Percentiles rank a stretch among this genome's conserved stretches.
phyloP scores from a whole-genome alignment of 2,329 filamentous ascomycete species.

The Aspergillus pseudoterreus region DNA sequence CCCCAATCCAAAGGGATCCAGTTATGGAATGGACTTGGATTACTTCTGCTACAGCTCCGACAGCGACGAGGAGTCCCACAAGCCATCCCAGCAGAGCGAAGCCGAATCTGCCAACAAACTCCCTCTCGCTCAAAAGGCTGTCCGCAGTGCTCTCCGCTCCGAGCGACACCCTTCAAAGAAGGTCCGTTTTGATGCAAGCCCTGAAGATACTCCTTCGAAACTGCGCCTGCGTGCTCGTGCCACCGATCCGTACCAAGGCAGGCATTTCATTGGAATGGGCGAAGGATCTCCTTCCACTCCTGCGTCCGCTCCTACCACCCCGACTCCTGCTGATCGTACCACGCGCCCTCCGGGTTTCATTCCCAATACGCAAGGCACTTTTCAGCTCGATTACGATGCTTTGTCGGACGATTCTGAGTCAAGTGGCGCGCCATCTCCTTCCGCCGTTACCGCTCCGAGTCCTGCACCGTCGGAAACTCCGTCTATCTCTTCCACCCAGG shows the following conservation, averaged over 20 bases:
- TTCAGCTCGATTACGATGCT: slow-evolving; percentile 28
- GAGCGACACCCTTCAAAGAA: slow-evolving; percentile 24
- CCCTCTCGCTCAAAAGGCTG: slow-evolving; percentile 8
- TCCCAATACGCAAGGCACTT: slow-evolving; percentile 23
- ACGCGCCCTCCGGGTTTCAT: slow-evolving; percentile 19
- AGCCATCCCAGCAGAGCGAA: background rate
- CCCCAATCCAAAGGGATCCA: slow-evolving; percentile 38
- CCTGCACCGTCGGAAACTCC: slow-evolving; percentile 2
- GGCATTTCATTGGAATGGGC: slow-evolving; percentile 20
- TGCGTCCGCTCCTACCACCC: slow-evolving; percentile 12
- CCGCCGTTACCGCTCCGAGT: slow-evolving; percentile 5
- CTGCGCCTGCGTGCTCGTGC: slow-evolving; percentile 18
- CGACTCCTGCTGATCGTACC: slow-evolving; percentile 7
- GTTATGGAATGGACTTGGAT: slow-evolving; percentile 39
- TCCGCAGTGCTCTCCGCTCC: slow-evolving; percentile 15
- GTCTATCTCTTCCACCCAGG: slow-evolving; percentile 4
- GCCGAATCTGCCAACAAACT: background rate
- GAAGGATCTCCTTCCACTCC: slow-evolving; percentile 5
- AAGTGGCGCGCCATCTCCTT: slow-evolving; percentile 11
- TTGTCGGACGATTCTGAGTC: slow-evolving; percentile 23
- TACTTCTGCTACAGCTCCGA: slow-evolving; percentile 36
- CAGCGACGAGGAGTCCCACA: slow-evolving; percentile 25
- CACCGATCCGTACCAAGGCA: slow-evolving; percentile 21
- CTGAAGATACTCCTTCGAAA: slow-evolving; percentile 32
- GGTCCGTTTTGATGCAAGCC: slow-evolving; percentile 33